Conservation (phyloP, 2,329 filamentous ascomycete genomes). For the Trichoderma polysporum region DNA sequence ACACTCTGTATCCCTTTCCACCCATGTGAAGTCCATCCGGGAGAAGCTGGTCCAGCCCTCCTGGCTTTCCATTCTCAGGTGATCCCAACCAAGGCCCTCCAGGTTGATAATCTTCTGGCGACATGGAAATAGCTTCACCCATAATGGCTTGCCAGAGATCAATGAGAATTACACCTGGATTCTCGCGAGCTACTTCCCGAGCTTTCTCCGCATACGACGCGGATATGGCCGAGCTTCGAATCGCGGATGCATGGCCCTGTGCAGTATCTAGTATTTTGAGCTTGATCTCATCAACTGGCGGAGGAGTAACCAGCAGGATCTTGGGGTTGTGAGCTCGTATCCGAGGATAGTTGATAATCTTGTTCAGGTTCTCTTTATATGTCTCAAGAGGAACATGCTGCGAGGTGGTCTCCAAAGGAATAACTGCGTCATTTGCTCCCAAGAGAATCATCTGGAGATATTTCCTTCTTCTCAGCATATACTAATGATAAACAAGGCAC, state of each 20-base stretch:
- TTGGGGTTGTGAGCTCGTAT: conserved; percentile 69
- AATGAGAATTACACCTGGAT: conserved; percentile 66
- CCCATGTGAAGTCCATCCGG: conserved; percentile 60
- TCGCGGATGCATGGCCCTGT: conserved; percentile 45
- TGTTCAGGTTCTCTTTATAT: conserved; percentile 70
- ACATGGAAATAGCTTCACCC: conserved; percentile 62
- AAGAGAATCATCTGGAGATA: conserved; percentile 67
- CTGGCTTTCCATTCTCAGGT: conserved; percentile 48
- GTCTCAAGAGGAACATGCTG: conserved; percentile 78
- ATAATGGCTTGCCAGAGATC: conserved; percentile 82
- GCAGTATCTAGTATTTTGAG: conserved; percentile 48
- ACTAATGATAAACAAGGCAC: not conserved
- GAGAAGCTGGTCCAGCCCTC: conserved; percentile 52
- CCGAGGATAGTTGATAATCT: conserved; percentile 70
- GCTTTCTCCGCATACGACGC: conserved; percentile 59
- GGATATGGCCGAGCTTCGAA: conserved; percentile 48
- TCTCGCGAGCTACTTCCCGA: conserved; percentile 66
- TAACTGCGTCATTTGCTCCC: conserved; percentile 84
- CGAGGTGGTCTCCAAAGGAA: conserved; percentile 59
- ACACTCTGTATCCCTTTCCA: conserved; percentile 52
- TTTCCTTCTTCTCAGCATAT: not conserved
- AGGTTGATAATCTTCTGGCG: conserved; percentile 55
- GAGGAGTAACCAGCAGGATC: conserved; percentile 77
- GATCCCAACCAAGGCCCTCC: conserved; percentile 51
- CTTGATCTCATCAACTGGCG: conserved; percentile 77